A percentile compares a stretch with the other conserved stretches of the same genome.
Evolutionary conservation across 495 filamentous ascomycete species (phyloP).

Genomic region (Tuber umbilicatum): DNA sequence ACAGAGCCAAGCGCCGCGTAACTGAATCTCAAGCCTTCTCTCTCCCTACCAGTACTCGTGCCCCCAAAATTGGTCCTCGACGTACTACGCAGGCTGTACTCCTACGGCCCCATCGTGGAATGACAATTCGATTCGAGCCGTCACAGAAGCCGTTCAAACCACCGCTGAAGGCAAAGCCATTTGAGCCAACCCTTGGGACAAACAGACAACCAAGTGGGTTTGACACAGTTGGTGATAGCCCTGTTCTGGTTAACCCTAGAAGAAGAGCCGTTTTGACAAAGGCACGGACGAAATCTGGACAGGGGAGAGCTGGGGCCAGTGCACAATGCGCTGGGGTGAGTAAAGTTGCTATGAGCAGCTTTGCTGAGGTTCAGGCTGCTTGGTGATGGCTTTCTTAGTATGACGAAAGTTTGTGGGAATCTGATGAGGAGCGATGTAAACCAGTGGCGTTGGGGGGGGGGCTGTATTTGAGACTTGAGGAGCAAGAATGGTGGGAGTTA

Average conservation of each 20-base stretch:
- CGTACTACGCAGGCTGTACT: background rate
- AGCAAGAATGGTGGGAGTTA: background rate
- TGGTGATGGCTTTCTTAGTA: background rate
- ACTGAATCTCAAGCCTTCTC: background rate
- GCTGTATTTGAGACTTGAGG: background rate
- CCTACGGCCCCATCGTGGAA: background rate
- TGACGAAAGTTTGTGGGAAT: background rate
- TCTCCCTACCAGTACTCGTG: background rate
- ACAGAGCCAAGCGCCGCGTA: background rate
- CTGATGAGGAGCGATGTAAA: background rate
- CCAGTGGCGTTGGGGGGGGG: background rate
- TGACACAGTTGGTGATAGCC: background rate
- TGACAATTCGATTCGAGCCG: background rate
- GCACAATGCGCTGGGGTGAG: background rate
- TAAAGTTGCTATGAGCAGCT: background rate
- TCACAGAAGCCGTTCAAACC: background rate
- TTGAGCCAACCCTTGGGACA: background rate
- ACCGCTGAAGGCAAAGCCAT: background rate
- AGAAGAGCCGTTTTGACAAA: background rate
- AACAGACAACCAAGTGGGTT: background rate
- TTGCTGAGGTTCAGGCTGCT: background rate
- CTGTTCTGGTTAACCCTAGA: background rate
- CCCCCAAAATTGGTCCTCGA: background rate
- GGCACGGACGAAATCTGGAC: background rate
- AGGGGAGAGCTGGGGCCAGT: background rate